These are phyloP conservation scores for Chaetomium cochliodes DNA, from an alignment of 495 filamentous ascomycete genomes.

Conservation along the genomic window DNA sequence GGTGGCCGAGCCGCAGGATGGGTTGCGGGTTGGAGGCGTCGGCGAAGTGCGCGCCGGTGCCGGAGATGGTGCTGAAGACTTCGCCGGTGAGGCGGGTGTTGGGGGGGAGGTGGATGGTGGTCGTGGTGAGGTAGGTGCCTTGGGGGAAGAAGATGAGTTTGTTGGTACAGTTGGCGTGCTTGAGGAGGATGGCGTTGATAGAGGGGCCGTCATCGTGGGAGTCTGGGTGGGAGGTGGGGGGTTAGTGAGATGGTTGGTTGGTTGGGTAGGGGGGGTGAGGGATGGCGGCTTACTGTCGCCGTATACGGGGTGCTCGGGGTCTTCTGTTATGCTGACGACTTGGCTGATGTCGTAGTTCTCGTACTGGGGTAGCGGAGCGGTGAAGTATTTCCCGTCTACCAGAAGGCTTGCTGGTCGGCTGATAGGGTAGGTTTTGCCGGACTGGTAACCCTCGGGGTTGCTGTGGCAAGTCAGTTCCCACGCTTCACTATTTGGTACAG, in stretches of 20 bases:
- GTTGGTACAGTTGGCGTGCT: constrained; percentile 38
- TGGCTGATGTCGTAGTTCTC: constrained; percentile 36
- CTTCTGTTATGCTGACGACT: constrained; percentile 42
- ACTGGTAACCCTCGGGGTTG: constrained; percentile 35
- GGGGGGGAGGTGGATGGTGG: constrained; percentile 54
- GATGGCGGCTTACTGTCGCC: constrained; percentile 31
- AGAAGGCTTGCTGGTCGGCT: constrained; percentile 31
- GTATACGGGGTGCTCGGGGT: constrained; percentile 37
- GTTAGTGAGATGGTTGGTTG: not conserved
- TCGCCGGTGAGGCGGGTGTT: constrained; percentile 52
- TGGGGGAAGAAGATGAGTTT: constrained; percentile 48
- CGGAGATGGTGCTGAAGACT: constrained; percentile 45
- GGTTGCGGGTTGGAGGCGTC: constrained; percentile 50
- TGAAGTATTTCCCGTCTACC: constrained; percentile 39
- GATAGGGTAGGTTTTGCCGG: constrained; percentile 32
- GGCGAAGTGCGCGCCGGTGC: constrained; percentile 51
- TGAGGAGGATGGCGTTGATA: constrained; percentile 41
- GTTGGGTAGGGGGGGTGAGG: not conserved
- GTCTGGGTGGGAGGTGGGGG: constrained; percentile 17
- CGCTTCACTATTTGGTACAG: not conserved
- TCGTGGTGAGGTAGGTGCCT: constrained; percentile 47
- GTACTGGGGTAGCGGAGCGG: constrained; percentile 39
- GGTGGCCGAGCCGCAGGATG: constrained; percentile 56
- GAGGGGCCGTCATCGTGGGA: constrained; percentile 40
- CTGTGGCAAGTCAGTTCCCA: constrained; percentile 16